phyloP scores from a whole-genome alignment of 2,329 filamentous ascomycete species.

The Claviceps capensis region DNA sequence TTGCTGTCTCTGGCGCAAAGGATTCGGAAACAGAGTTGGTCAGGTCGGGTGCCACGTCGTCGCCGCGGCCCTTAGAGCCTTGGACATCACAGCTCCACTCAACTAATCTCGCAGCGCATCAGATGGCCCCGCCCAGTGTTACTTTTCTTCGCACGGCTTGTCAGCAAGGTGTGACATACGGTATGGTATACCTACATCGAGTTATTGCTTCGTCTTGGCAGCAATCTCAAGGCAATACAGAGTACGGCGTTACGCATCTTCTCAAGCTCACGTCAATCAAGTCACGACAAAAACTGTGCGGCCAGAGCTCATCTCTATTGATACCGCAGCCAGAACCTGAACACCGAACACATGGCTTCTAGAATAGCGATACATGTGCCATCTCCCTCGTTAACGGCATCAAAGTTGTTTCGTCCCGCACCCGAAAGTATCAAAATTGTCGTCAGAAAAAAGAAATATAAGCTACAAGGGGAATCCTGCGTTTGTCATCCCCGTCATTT shows the following conservation, averaged over 20 bases:
- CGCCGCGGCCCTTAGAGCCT: not conserved
- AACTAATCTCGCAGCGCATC: too few species aligned
- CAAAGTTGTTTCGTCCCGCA: not conserved
- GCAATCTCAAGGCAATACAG: not conserved
- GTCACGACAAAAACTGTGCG: not conserved
- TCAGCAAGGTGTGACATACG: too few species aligned
- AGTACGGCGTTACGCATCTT: too few species aligned
- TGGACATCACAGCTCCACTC: too few species aligned
- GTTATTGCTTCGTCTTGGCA: not conserved
- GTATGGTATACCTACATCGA: too few species aligned
- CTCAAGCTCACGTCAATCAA: too few species aligned
- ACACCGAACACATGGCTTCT: not conserved
- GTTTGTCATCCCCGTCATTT: conserved; percentile 14
- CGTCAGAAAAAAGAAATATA: conserved; percentile 10
- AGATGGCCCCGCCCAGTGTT: too few species aligned
- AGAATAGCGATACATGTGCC: conserved; percentile 3
- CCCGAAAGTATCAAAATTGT: conserved; percentile 14
- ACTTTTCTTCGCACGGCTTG: too few species aligned
- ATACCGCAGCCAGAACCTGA: not conserved
- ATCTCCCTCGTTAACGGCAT: not conserved
- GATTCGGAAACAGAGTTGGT: not conserved
- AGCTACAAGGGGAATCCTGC: conserved; percentile 11
- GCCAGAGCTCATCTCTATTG: not conserved
- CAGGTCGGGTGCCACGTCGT: not conserved
- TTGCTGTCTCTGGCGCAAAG: not conserved